A percentile compares a stretch with the other conserved stretches of the same genome.
These are phyloP conservation scores for Bisporella sp. DNA, from an alignment of 2,329 filamentous ascomycete genomes.

Conservation along the genomic window DNA sequence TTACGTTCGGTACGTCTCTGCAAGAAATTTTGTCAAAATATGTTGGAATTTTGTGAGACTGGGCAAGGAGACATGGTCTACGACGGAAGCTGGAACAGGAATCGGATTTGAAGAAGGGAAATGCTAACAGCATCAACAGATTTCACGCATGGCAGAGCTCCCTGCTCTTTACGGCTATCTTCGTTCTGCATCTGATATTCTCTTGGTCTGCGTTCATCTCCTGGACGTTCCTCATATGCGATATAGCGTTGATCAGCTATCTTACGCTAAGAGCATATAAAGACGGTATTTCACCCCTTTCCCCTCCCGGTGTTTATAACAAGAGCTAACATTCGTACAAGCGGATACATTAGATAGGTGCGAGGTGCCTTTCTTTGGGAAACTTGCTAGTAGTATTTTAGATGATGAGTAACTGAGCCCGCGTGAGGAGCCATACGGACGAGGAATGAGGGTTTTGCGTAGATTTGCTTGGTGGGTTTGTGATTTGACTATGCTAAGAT, in stretches of 20 bases:
- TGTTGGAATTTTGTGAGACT: too few species aligned
- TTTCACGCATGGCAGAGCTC: conserved; percentile 97
- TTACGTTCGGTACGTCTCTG: conserved; percentile 69
- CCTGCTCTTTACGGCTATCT: conserved; percentile 67
- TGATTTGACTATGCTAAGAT: conserved; percentile 14
- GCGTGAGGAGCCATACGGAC: background rate
- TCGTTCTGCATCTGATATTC: conserved; percentile 78
- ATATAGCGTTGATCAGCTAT: conserved; percentile 70
- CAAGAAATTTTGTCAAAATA: too few species aligned
- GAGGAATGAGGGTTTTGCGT: too few species aligned
- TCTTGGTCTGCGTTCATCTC: conserved; percentile 78
- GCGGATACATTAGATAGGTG: conserved; percentile 48
- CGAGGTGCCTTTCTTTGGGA: conserved; percentile 82
- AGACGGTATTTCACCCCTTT: conserved; percentile 48
- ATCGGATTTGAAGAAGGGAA: background rate
- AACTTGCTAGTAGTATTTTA: conserved; percentile 78
- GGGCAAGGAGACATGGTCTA: too few species aligned
- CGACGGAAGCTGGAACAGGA: background rate
- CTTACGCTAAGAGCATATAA: conserved; percentile 74
- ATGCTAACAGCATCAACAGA: conserved; percentile 35
- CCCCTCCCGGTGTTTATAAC: background rate
- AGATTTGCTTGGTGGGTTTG: too few species aligned
- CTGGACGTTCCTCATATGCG: conserved; percentile 73
- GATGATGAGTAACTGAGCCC: conserved; percentile 59
- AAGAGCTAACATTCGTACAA: conserved; percentile 26